These are phyloP conservation scores for Phlebiopsis gigantea DNA, from an alignment of 768 basidiomycete genomes.

Conservation along the genomic window DNA sequence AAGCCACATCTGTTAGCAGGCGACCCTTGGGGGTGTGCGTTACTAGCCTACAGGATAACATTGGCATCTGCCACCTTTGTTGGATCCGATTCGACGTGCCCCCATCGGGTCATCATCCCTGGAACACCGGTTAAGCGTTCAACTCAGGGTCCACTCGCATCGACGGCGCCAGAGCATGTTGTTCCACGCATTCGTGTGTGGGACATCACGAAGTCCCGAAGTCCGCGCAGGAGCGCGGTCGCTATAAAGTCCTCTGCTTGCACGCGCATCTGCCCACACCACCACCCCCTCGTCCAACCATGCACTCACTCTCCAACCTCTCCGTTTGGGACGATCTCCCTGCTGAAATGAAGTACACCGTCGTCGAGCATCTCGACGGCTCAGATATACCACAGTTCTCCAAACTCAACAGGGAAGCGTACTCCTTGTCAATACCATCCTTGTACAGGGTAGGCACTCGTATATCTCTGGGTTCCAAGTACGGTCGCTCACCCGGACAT, in stretches of 20 bases:
- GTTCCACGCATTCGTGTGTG: background rate
- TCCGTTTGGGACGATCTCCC: slow-evolving; percentile 52
- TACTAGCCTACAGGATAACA: background rate
- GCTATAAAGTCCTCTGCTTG: background rate
- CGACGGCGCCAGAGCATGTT: background rate
- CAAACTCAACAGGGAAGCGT: slow-evolving; percentile 41
- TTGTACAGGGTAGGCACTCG: slow-evolving; percentile 48
- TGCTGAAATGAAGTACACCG: slow-evolving; percentile 55
- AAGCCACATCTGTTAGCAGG: slow-evolving; percentile 10
- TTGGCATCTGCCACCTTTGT: slow-evolving; percentile 7
- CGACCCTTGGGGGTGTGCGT: background rate
- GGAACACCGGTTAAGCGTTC: slow-evolving; percentile 8
- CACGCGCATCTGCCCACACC: background rate
- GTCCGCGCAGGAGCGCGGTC: background rate
- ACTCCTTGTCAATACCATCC: slow-evolving; percentile 50
- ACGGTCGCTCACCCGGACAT: background rate
- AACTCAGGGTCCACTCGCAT: slow-evolving; percentile 2
- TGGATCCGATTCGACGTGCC: slow-evolving; percentile 8
- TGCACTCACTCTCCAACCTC: background rate
- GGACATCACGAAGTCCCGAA: slow-evolving; percentile 7
- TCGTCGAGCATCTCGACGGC: slow-evolving; percentile 45
- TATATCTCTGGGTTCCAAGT: background rate
- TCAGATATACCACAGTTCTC: slow-evolving; percentile 44
- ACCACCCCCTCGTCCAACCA: background rate
- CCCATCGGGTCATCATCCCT: slow-evolving; percentile 6